phyloP scores from a whole-genome alignment of 2,329 filamentous ascomycete genomes.

The Monilinia fructicola region DNA sequence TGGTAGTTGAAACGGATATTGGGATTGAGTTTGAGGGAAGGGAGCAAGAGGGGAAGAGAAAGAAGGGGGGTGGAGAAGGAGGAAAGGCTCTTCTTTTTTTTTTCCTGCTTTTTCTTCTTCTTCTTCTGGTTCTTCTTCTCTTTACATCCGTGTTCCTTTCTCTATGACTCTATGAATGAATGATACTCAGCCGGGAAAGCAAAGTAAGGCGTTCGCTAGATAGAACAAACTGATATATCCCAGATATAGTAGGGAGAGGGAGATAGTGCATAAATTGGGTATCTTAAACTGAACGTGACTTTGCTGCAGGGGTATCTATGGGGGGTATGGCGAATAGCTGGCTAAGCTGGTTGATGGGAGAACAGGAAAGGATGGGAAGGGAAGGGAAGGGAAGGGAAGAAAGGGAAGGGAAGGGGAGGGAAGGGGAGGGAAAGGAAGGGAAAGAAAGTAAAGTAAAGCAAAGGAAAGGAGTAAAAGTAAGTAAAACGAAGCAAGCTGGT shows the following conservation, averaged over 20 bases:
- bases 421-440: too few relatives aligned
- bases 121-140: not conserved
- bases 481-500: too few relatives aligned
- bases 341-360: not conserved
- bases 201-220: too few relatives aligned
- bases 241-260: not conserved
- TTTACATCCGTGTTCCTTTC: too few relatives aligned
- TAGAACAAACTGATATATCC: too few relatives aligned
- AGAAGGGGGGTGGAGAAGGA: not conserved
- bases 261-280: not conserved
- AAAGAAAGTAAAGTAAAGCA: too few relatives aligned
- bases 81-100: conserved; percentile 4
- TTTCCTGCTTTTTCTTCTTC: not conserved
- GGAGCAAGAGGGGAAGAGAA: not conserved
- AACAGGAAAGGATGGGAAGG: not conserved
- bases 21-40: not conserved
- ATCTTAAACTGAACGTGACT: conserved; percentile 3
- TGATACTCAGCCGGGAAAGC: too few relatives aligned
- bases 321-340: not conserved
- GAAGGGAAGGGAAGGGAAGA: too few relatives aligned
- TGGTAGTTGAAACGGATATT: not conserved
- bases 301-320: not conserved
- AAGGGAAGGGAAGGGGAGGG: too few relatives aligned
- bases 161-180: too few relatives aligned
- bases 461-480: too few relatives aligned